Evolutionary conservation across 805 yeast species (phyloP), one percentile per base, ranked within the genome.

Genomic region (Tetrapisispora pingtungensis): DNA sequence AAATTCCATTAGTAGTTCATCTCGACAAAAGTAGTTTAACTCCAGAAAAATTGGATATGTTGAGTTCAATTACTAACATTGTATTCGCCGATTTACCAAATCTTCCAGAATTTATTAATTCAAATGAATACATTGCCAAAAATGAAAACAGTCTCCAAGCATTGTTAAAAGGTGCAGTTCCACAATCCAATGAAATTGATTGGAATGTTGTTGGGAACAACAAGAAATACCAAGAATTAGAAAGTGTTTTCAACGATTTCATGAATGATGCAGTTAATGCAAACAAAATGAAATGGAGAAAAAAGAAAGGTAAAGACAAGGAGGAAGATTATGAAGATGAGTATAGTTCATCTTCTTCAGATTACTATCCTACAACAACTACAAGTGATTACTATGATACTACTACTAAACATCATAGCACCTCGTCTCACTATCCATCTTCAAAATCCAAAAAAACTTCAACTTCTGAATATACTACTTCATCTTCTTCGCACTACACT

Each of bases 21-120:
- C 26, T 51, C 24, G 56, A 55, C 30, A 51, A 46, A 19, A 47
- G 41, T n/a, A 42, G 46, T 2, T 40, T 55, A 35, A 47, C 58
- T 14, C 51, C 56, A 20, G 58, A 54, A 40, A 41, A 55, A 6
- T 22, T 56, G 15, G 52, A 51, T 34, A 46, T 49, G 31, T 37
- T 59, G 37, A 46, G 49, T 37, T 47, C 44, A 12, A 48, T 56
- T 20, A 54, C 61, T 0, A 58, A 56, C 43, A 50, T 57, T 43
- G 49, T 57, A 2, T 51, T 59, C 48, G 52, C 58, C 28, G 56
- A 55, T 46, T 41, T 56, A 17, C 58, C 58, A n/a, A 56, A 49
- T 7, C 30, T 53, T 33, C 64, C 62, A 18, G 57, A 57, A 43
- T 59, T 59, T 45, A 49, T 58, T 24, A 58, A 52, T 19, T 31